Conservation (phyloP, 495 filamentous ascomycete species). For the Daldinia vernicosa region DNA sequence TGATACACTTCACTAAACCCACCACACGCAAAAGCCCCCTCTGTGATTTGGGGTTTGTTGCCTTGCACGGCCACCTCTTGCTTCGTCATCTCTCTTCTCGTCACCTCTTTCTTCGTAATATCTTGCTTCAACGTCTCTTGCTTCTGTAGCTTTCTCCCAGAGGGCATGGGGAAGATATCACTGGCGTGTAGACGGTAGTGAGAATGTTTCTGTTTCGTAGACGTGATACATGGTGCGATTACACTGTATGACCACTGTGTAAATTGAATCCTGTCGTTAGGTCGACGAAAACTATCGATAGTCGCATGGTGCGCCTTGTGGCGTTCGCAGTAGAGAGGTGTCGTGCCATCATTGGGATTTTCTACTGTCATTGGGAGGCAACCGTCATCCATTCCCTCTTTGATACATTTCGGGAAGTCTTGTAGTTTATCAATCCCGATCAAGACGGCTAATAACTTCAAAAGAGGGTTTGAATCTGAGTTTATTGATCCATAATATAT, state of each 20-base stretch:
- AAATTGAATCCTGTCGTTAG: background rate
- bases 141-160: background rate
- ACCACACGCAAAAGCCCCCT: background rate
- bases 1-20: conserved; percentile 32
- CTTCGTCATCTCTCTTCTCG: too few relatives aligned
- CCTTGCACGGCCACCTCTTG: background rate
- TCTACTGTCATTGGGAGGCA: conserved; percentile 29
- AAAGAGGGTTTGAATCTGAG: background rate
- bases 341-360: background rate
- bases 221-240: conserved; percentile 12
- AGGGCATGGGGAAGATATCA: conserved; percentile 27
- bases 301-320: conserved; percentile 4
- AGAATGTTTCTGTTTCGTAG: conserved; percentile 1
- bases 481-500: conserved; percentile 10
- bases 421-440: conserved; percentile 1
- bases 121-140: background rate
- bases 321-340: conserved; percentile 2
- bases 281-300: conserved; percentile 6
- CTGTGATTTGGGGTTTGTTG: background rate
- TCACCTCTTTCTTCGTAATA: too few relatives aligned
- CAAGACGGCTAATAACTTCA: conserved; percentile 23
- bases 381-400: conserved; percentile 28
- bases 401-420: conserved; percentile 14
- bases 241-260: conserved; percentile 26
- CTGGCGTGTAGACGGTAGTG: conserved; percentile 19